These are phyloP conservation scores for Termitomyces sp. DNA, from an alignment of 768 basidiomycete genomes.

Conservation along the genomic window DNA sequence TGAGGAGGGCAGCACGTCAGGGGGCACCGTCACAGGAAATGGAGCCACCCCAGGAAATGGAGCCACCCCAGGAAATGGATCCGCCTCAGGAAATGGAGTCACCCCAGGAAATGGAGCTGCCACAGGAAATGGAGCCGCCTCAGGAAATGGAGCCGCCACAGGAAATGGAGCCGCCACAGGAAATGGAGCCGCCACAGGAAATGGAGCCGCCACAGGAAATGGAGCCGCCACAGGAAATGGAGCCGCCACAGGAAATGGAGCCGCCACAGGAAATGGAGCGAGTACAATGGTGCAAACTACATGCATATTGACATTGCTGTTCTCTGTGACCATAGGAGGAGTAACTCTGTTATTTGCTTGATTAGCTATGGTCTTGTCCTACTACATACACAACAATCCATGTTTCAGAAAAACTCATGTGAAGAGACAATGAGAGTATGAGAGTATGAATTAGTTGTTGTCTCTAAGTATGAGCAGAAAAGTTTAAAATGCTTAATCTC, in stretches of 20 bases:
- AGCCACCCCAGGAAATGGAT: too few species aligned
- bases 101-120: too few species aligned
- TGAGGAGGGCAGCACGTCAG: neutral
- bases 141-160: too few species aligned
- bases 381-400: neutral
- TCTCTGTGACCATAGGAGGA: neutral
- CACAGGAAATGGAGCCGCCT: too few species aligned
- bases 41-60: too few species aligned
- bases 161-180: too few species aligned
- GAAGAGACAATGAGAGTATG: neutral
- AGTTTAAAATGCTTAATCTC: conserved; percentile 1
- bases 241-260: too few species aligned
- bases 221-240: too few species aligned
- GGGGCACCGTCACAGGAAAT: neutral
- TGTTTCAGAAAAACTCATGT: neutral
- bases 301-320: neutral
- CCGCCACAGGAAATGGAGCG: conserved; percentile 18
- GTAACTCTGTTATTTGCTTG: conserved; percentile 1
- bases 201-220: too few species aligned
- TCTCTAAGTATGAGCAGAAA: neutral
- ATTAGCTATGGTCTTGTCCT: neutral
- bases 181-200: too few species aligned
- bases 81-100: too few species aligned
- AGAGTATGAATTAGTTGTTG: too few species aligned
- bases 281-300: neutral